Evolutionary conservation across 257 asterid genomes (phyloP).

Genomic region (Echium plantagineum): DNA sequence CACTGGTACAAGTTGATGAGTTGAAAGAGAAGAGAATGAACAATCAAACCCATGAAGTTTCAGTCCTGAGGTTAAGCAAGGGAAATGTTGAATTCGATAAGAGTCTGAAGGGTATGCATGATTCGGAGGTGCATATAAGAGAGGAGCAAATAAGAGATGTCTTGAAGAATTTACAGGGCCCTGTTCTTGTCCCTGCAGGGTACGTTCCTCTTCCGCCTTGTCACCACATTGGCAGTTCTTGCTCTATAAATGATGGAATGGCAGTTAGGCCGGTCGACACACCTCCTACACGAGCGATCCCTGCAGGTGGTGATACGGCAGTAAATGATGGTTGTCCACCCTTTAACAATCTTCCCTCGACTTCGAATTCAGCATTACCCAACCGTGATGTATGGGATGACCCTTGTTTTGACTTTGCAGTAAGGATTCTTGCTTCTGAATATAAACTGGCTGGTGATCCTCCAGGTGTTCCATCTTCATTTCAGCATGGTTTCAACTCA

Average conservation of each 20-base stretch:
- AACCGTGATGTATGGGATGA: constrained; percentile 48
- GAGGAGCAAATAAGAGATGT: constrained; percentile 11
- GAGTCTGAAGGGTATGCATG: constrained; percentile 6
- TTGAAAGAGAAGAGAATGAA: constrained; percentile 19
- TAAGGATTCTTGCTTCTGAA: constrained; percentile 58
- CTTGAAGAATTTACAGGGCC: constrained; percentile 16
- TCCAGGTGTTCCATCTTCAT: constrained; percentile 8
- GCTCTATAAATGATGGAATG: constrained; percentile 19
- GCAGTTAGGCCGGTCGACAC: constrained; percentile 13
- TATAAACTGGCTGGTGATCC: constrained; percentile 19
- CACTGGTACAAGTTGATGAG: constrained; percentile 47
- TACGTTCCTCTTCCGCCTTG: constrained; percentile 15
- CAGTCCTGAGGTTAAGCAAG: constrained; percentile 10
- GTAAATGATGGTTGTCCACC: constrained; percentile 12
- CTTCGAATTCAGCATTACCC: constrained; percentile 20
- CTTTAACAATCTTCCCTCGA: constrained; percentile 17
- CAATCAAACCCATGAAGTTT: constrained; percentile 16
- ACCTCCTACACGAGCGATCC: constrained; percentile 54
- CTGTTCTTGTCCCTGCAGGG: constrained; percentile 8
- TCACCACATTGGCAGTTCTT: constrained; percentile 12
- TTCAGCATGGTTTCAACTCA: constrained; percentile 23
- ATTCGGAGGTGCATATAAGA: constrained; percentile 8
- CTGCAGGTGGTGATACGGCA: constrained; percentile 5
- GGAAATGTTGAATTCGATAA: constrained; percentile 17
- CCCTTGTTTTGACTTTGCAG: constrained; percentile 68